A percentile compares a stretch with the other conserved stretches of the same genome.
Evolutionary conservation across 768 basidiomycete species (phyloP).

Genomic region (Neoboletus magnificus): DNA sequence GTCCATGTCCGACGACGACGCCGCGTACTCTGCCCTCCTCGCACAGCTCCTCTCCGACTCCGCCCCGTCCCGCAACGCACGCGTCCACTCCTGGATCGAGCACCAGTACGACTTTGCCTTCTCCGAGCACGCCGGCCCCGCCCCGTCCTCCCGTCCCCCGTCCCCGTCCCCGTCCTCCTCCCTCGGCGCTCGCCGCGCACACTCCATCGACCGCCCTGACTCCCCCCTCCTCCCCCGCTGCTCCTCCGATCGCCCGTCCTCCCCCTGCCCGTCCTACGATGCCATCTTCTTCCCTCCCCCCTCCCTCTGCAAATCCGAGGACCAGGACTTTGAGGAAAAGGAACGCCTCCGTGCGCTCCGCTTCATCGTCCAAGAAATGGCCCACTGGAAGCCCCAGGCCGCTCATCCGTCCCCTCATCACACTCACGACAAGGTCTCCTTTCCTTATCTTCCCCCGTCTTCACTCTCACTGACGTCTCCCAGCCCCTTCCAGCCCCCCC

Average conservation of each 20-base stretch:
- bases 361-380: constrained; percentile 38
- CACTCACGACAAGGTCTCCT: constrained; percentile 13
- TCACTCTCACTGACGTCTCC: neutral
- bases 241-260: constrained; percentile 22
- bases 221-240: constrained; percentile 29
- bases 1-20: constrained; percentile 32
- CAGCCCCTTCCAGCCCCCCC: constrained; percentile 24
- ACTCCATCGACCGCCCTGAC: constrained; percentile 26
- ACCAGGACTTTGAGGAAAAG: constrained; percentile 17
- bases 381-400: constrained; percentile 19
- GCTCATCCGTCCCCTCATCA: neutral
- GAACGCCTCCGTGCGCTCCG: constrained; percentile 35
- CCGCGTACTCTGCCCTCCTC: constrained; percentile 28
- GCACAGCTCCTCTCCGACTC: constrained; percentile 27
- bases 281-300: constrained; percentile 33
- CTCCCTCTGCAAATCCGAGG: constrained; percentile 2
- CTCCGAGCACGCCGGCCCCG: constrained; percentile 16
- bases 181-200: constrained; percentile 24
- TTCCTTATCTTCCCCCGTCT: neutral
- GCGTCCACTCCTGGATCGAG: constrained; percentile 35
- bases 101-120: constrained; percentile 36
- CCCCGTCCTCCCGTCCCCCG: constrained; percentile 13
- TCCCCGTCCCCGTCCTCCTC: constrained; percentile 33
- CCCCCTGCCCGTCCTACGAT: constrained; percentile 33
- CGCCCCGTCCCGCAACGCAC: constrained; percentile 22